phyloP scores from a whole-genome alignment of 306 rosid species.

The Vicia faba region DNA sequence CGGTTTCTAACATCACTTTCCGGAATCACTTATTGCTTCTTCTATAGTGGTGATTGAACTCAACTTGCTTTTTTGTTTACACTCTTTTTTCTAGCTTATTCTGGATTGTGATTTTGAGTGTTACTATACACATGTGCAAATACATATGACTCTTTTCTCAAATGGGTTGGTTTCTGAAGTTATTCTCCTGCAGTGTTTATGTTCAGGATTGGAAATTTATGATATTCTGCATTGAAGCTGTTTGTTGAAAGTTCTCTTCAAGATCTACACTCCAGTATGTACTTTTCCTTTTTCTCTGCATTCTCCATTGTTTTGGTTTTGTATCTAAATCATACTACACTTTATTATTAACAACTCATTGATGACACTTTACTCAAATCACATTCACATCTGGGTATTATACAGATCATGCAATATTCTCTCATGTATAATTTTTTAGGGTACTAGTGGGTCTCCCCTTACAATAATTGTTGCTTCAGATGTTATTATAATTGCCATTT shows the following conservation, averaged over 20 bases:
- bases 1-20: slow-evolving; percentile 37
- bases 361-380: slow-evolving; percentile 48
- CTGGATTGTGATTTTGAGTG: slow-evolving; percentile 34
- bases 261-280: slow-evolving; percentile 89
- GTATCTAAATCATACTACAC: slow-evolving; percentile 49
- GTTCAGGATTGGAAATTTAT: slow-evolving; percentile 57
- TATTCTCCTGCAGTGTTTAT: slow-evolving; percentile 44
- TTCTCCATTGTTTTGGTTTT: slow-evolving; percentile 45
- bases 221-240: slow-evolving; percentile 54
- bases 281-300: slow-evolving; percentile 44
- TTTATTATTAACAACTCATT: slow-evolving; percentile 37
- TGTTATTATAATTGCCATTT: slow-evolving; percentile 45
- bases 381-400: slow-evolving; percentile 43
- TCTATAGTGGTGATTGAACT: slow-evolving; percentile 31
- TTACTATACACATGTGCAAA: slow-evolving; percentile 32
- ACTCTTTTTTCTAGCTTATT: slow-evolving; percentile 35
- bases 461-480: slow-evolving; percentile 45
- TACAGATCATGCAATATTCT: slow-evolving; percentile 40
- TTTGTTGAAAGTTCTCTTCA: slow-evolving; percentile 53
- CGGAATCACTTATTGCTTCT: slow-evolving; percentile 36
- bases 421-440: slow-evolving; percentile 41
- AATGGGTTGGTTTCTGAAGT: slow-evolving; percentile 42
- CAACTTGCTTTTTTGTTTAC: slow-evolving; percentile 28
- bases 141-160: slow-evolving; percentile 39
- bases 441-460: slow-evolving; percentile 46